These are phyloP conservation scores for Pinus taeda DNA, from an alignment of 75 land plant genomes.

Conservation along the genomic window DNA sequence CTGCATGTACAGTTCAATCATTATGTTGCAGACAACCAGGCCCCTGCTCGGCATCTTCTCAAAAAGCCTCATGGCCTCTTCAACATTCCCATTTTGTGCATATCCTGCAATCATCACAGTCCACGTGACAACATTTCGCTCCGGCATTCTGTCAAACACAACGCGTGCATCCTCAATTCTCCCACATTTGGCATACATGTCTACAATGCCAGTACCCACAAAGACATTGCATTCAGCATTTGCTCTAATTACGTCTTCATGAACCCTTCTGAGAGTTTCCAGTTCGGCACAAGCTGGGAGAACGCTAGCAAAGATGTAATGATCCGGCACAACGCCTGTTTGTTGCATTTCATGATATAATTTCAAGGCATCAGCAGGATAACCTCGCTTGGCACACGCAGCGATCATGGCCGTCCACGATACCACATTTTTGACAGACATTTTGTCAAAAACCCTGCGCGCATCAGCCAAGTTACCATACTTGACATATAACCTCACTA, in stretches of 20 bases:
- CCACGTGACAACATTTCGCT: conserved; percentile 46
- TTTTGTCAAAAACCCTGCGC: conserved; percentile 43
- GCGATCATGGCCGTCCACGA: conserved; percentile 63
- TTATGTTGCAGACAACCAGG: conserved; percentile 37
- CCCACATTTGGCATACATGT: conserved; percentile 56
- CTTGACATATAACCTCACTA: conserved; percentile 52
- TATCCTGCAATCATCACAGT: conserved; percentile 58
- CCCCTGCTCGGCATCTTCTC: conserved; percentile 40
- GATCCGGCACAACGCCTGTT: conserved; percentile 34
- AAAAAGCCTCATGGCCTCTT: conserved; percentile 43
- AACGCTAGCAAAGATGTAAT: conserved; percentile 46
- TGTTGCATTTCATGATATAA: conserved; percentile 36
- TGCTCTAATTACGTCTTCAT: conserved; percentile 28
- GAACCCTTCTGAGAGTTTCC: conserved; percentile 30
- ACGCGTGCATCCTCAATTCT: conserved; percentile 31
- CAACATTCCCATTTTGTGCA: conserved; percentile 35
- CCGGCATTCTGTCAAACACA: conserved; percentile 44
- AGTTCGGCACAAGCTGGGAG: conserved; percentile 41
- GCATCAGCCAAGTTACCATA: conserved; percentile 39
- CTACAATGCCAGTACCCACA: conserved; percentile 47
- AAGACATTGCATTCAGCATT: conserved; percentile 30
- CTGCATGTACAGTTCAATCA: conserved; percentile 26
- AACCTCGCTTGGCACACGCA: conserved; percentile 54
- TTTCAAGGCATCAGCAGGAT: conserved; percentile 32
- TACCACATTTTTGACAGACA: conserved; percentile 40